phyloP scores from a whole-genome alignment of 2,329 filamentous ascomycete species.

The Chlorencoelia australis region DNA sequence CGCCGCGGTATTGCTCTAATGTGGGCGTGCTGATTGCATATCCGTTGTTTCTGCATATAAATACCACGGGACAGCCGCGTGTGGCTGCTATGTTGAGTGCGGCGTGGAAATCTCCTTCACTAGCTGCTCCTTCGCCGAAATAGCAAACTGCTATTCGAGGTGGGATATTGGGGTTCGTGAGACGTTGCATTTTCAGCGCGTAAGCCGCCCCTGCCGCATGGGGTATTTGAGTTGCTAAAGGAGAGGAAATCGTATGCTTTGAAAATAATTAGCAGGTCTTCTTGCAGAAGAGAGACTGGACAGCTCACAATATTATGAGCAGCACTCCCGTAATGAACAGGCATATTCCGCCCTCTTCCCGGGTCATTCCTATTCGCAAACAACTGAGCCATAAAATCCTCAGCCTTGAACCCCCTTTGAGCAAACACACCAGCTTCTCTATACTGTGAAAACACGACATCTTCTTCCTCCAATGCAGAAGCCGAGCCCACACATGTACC shows the following conservation, averaged over 20 bases:
- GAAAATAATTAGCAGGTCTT: conserved; percentile 1
- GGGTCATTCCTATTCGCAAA: conserved; percentile 78
- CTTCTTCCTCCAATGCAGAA: conserved; percentile 69
- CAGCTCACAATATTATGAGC: conserved; percentile 68
- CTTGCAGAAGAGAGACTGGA: no score
- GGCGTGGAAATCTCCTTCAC: conserved; percentile 85
- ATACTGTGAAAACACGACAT: conserved; percentile 92
- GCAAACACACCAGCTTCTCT: conserved; percentile 86
- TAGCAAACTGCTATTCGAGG: conserved; percentile 69
- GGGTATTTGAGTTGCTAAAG: conserved; percentile 80
- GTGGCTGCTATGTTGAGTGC: conserved; percentile 88
- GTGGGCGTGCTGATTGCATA: conserved; percentile 87
- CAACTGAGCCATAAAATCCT: conserved; percentile 90
- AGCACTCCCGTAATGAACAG: conserved; percentile 84
- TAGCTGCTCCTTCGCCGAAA: conserved; percentile 85
- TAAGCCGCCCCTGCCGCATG: conserved; percentile 84
- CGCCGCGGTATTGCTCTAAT: conserved; percentile 81
- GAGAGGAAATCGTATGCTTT: conserved; percentile 72
- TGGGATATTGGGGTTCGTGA: conserved; percentile 58
- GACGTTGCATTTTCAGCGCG: conserved; percentile 70
- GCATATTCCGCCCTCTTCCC: conserved; percentile 87
- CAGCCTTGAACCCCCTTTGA: conserved; percentile 76
- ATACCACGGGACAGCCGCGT: conserved; percentile 75
- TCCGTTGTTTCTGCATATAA: conserved; percentile 88
- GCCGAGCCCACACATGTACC: conserved; percentile 85